phyloP scores from a whole-genome alignment of 805 yeast genomes.

The Hanseniaspora taiwanica region DNA sequence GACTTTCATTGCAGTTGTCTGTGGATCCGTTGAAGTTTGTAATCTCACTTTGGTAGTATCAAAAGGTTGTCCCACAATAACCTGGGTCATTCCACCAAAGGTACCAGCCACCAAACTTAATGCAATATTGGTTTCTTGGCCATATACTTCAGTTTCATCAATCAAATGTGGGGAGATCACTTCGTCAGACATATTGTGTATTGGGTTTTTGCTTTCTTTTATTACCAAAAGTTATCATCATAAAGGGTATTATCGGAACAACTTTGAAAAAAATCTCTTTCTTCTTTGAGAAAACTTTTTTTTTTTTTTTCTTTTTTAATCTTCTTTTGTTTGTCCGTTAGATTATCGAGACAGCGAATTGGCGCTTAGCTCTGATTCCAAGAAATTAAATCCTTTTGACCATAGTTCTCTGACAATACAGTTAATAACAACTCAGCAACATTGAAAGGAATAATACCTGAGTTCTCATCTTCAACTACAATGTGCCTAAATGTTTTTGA shows the following conservation, averaged over 20 bases:
- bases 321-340: too few species aligned
- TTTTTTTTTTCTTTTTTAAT: not conserved
- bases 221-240: too few species aligned
- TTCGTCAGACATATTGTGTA: slow-evolving; percentile 21
- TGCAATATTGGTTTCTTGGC: slow-evolving; percentile 28
- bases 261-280: too few species aligned
- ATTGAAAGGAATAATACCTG: not conserved
- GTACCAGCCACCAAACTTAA: slow-evolving; percentile 88
- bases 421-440: not conserved
- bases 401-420: not conserved
- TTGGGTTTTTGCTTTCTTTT: not conserved
- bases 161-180: slow-evolving; percentile 20
- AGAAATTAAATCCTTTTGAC: not conserved
- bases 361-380: too few species aligned
- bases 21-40: slow-evolving; percentile 75
- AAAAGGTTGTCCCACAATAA: slow-evolving; percentile 89
- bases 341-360: too few species aligned
- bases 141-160: slow-evolving; percentile 16
- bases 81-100: slow-evolving; percentile 92
- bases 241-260: too few species aligned
- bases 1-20: slow-evolving; percentile 51
- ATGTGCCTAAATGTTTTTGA: not conserved
- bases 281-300: not conserved
- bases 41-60: slow-evolving; percentile 89
- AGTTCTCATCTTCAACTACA: not conserved